Evolutionary conservation across 2,329 filamentous ascomycete genomes (phyloP), one percentile per base, ranked within the genome.

Genomic region (Calycina herbarum): DNA sequence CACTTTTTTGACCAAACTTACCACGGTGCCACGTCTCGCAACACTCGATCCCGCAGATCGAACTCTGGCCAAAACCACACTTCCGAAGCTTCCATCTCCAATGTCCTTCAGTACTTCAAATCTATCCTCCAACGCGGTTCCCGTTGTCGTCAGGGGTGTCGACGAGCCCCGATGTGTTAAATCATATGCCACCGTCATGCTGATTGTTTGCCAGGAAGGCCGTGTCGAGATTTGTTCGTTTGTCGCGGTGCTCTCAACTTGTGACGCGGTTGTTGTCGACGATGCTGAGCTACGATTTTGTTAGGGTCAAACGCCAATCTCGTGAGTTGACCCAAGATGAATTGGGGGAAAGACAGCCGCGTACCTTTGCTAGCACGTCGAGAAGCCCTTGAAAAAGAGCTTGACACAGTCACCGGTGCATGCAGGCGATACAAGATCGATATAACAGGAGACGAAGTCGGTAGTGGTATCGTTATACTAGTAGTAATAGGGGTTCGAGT

Each of bases 21-120:
- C 94, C 83, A 98, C 87, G 65, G 94, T 97, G 72, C 94, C 94
- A 77, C 94, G 86, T 72, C 93, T 90, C 74, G 94, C 94, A 70
- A 97, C 87, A 77, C 88, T 91, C 73, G 94, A 89, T 76, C 95
- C 95, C 69, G 94, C 94, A 72, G 91, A 93, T 75, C 95, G 89
- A 71, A 97, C 94, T 78, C 95, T 88, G 72, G 94, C 95, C 69
- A 99, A 85, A 66, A 92, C 91, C 70, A 99, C 95, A 76, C 93
- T 98, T 66, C 95, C 95, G 77, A 99, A 99, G 81, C 95, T 98
- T 72, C 95, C 95, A 87, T 99, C 95, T 60, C 95, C 95, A 77
- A 99, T 96, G 76, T 99, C 95, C 80, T 98, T 99, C 77, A 99
- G 82, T 64, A 99, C 89, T 79, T 99, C 94, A 77, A 97, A 99